phyloP scores from a whole-genome alignment of 2,329 filamentous ascomycete genomes.

The Colletotrichum incanum region DNA sequence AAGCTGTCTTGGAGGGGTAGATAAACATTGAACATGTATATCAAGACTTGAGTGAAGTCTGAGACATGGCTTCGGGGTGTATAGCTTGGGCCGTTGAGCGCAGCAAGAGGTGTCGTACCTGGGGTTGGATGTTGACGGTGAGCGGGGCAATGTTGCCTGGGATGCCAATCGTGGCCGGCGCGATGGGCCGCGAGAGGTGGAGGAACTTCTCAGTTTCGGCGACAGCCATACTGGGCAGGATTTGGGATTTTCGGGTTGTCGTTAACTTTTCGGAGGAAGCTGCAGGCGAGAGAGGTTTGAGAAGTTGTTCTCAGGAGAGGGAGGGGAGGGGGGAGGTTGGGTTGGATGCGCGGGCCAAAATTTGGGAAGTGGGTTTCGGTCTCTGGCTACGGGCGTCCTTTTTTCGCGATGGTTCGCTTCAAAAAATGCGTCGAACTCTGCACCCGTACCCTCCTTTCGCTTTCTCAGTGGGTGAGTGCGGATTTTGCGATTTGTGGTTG shows the following conservation, averaged over 20 bases:
- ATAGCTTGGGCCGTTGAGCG: conserved; percentile 13
- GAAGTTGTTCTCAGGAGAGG: conserved; percentile 44
- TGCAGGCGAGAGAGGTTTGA: conserved; percentile 33
- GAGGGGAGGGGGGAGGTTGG: conserved; percentile 41
- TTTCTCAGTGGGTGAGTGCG: conserved; percentile 54
- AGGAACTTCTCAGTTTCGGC: conserved; percentile 85
- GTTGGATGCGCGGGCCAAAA: conserved; percentile 37
- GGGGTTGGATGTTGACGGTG: conserved; percentile 94
- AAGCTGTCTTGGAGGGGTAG: conserved; percentile 2
- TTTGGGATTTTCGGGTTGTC: conserved; percentile 27
- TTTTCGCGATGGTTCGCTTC: conserved; percentile 34
- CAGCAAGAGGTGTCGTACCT: conserved; percentile 71
- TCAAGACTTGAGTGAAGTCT: conserved; percentile 7
- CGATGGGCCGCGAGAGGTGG: conserved; percentile 93
- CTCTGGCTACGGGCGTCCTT: conserved; percentile 7
- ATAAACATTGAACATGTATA: background rate
- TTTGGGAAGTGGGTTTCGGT: conserved; percentile 46
- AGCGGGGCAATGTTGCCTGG: conserved; percentile 92
- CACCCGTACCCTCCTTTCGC: conserved; percentile 48
- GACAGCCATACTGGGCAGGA: conserved; percentile 81
- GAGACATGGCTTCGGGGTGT: conserved; percentile 20
- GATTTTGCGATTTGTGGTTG: conserved; percentile 62
- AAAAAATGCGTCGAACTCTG: conserved; percentile 39
- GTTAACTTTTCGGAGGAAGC: conserved; percentile 15
- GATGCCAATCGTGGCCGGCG: conserved; percentile 83